Evolutionary conservation across 2,329 filamentous ascomycete genomes (phyloP), one percentile per base, ranked within the genome.

Genomic region (Sporothrix phasma): DNA sequence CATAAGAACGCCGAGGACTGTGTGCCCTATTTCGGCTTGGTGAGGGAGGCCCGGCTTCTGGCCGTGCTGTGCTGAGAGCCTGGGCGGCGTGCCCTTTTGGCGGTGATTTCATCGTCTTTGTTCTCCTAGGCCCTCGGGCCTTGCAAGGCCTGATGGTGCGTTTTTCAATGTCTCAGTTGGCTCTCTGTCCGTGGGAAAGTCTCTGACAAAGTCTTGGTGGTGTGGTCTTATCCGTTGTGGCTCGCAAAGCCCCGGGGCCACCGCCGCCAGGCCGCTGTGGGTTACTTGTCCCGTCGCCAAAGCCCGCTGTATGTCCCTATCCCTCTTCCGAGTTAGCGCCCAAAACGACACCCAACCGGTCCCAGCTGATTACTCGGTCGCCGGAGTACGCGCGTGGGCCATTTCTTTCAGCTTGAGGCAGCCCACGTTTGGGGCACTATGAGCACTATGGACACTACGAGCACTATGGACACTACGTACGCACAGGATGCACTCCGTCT

Each of bases 71-170:
- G 7, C 17, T 54, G 19, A 37, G 22, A 10, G 15, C n/a, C n/a
- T 3, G 39, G 39, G 15, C 15, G 39, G 39, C 39, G 39, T 6
- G 13, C 5, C 17, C 17, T 39, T 41, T 56, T 2, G 13, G 19
- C 19, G 22, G 19, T 8, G 24, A 31, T 26, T 46, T 59, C 56
- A 45, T 59, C 45, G 56, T 59, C 56, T 59, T 59, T 59, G 56
- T 59, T 59, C 56, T 59, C 34, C 15, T 29, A 39, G 49, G n/a
- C 26, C 31, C n/a, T n/a, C n/a, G n/a, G n/a, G n/a, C n/a, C n/a
- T n/a, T n/a, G n/a, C n/a, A n/a, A n/a, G n/a, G n/a, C n/a, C n/a
- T 2, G 7, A 58, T 56, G 24, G 37, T 58, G 54, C 37, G 37
- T 2, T 43, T 24, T 26, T 8, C 24, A 24, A 24, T 41, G 56